These are phyloP conservation scores for Botryotinia narcissicola DNA, from an alignment of 2,329 filamentous ascomycete genomes.

Conservation along the genomic window DNA sequence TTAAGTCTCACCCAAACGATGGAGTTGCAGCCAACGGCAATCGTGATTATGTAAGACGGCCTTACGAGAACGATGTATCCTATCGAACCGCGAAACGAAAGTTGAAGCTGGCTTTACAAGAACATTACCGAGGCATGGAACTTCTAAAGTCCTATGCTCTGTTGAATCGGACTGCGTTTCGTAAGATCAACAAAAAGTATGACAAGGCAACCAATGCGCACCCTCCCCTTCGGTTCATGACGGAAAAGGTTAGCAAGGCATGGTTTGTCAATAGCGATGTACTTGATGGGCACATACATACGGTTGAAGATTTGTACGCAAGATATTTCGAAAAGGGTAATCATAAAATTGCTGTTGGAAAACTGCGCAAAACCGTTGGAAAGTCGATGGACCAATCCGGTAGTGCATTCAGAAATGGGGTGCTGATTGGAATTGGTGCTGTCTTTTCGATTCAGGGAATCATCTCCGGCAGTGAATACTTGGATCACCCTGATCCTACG, in stretches of 20 bases:
- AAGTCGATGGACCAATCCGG: slow-evolving; percentile 55
- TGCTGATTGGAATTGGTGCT: slow-evolving; percentile 65
- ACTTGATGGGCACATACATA: slow-evolving; percentile 74
- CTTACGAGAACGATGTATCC: slow-evolving; percentile 61
- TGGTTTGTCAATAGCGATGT: slow-evolving; percentile 91
- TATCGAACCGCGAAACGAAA: slow-evolving; percentile 89
- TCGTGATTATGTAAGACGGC: slow-evolving; percentile 50
- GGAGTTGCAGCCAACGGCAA: slow-evolving; percentile 34
- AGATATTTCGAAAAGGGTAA: slow-evolving; percentile 93
- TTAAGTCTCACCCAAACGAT: slow-evolving; percentile 42
- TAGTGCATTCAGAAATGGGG: slow-evolving; percentile 58
- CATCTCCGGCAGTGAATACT: slow-evolving; percentile 53
- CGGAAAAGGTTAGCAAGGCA: slow-evolving; percentile 83
- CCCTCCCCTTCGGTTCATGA: slow-evolving; percentile 78
- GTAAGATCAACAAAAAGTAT: slow-evolving; percentile 98
- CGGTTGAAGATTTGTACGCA: slow-evolving; percentile 87
- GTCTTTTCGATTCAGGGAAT: slow-evolving; percentile 67
- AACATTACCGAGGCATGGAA: slow-evolving; percentile 90
- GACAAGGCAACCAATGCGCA: slow-evolving; percentile 84
- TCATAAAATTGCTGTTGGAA: slow-evolving; percentile 84
- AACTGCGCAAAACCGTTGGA: slow-evolving; percentile 71
- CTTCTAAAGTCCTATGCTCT: slow-evolving; percentile 88
- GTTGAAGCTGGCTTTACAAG: slow-evolving; percentile 84
- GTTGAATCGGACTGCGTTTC: slow-evolving; percentile 87
- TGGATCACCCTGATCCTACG: slow-evolving; percentile 50